Evolutionary conservation across 306 rosid species (phyloP), one percentile per base, ranked within the genome.

Genomic region (Vigna reflexopilosa): DNA sequence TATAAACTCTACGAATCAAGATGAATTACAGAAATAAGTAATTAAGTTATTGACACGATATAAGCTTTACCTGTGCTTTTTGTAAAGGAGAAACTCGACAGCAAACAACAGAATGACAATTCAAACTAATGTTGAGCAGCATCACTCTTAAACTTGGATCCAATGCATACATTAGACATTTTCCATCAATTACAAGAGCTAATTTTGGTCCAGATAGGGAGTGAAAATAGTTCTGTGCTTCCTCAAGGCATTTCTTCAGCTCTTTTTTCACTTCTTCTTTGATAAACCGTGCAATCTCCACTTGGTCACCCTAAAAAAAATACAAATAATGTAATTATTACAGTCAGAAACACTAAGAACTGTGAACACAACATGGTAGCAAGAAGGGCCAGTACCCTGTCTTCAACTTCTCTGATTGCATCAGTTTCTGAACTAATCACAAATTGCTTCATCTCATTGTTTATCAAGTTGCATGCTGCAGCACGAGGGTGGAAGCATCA

Each of bases 31-130:
- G 62, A 13, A 63, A 75, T 38, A 70, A 9, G 7, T 51, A 3
- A 63, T 68, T 7, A 51, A 77, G 72, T 75, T 65, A 63, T 45
- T 11, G 48, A 40, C 49, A 34, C 45, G 38, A 73, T 24, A 47
- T 34, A 51, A 82, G 58, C 67, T 85, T 87, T 80, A 95, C 98
- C 97, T 95, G 98, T 44, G 98, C 98, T 86, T 95, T 95, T 84
- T 95, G 98, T 67, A 95, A 82, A 76, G 98, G 98, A 80, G 98
- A 95, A 81, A 95, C 98, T 54, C 98, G 92, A 86, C 98, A 95
- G 90, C 98, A 95, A 83, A 95, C 97, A 83, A 95, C 98, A 32
- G 97, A 88, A 76, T 82, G 86, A 81, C 98, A 95, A 85, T 92
- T 95, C 89, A 95, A 87, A 86, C 98, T 90, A 78, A 95, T 86